Percentiles rank a stretch among this genome's conserved stretches.
phyloP scores from a whole-genome alignment of 176 grass and related monocot genomes.

The Musa acuminata region DNA sequence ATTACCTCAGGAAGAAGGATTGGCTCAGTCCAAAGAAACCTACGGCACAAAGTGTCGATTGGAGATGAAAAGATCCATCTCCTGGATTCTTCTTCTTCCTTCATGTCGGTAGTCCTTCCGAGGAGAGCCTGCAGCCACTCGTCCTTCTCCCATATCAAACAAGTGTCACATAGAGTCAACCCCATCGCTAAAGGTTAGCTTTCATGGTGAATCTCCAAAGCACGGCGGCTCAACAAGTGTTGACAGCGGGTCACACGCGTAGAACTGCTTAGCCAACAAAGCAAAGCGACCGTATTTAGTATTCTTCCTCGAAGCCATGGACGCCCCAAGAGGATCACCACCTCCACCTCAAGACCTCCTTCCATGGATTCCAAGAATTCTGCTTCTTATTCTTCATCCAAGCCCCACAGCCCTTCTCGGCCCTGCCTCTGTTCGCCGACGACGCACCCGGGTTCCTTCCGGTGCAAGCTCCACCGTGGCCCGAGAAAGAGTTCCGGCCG shows the following conservation, averaged over 20 bases:
- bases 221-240: too few relatives aligned
- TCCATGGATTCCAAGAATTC: conserved; percentile 2
- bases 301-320: background rate
- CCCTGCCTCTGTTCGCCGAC: conserved; percentile 7
- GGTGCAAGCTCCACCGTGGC: conserved; percentile 4
- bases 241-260: too few relatives aligned
- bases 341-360: too few relatives aligned
- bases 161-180: background rate
- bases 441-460: conserved; percentile 4
- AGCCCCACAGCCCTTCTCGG: background rate
- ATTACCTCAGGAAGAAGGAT: background rate
- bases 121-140: too few relatives aligned
- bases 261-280: too few relatives aligned
- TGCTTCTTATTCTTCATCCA: background rate
- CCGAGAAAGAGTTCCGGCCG: background rate
- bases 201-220: too few relatives aligned
- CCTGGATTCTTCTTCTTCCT: background rate
- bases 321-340: background rate
- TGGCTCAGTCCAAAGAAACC: background rate
- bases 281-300: too few relatives aligned
- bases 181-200: too few relatives aligned
- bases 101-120: background rate
- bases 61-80: too few relatives aligned
- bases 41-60: too few relatives aligned
- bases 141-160: background rate